These are phyloP conservation scores for Termitomyces titanicus DNA, from an alignment of 768 basidiomycete species.

Conservation along the genomic window DNA sequence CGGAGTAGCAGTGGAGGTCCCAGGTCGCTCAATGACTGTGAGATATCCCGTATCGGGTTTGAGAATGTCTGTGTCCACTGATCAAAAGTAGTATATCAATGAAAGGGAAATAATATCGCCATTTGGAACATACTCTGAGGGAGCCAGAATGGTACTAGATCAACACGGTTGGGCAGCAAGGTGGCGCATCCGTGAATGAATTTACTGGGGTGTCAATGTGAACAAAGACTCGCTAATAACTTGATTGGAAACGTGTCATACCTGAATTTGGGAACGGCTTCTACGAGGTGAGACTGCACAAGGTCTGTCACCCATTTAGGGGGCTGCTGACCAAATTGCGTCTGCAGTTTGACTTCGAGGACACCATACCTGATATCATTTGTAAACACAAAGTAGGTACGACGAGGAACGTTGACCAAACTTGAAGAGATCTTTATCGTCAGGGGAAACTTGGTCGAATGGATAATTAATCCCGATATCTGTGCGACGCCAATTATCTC, in stretches of 20 bases:
- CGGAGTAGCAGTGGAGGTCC: slow-evolving; percentile 28
- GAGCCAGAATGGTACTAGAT: slow-evolving; percentile 97
- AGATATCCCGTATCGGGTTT: slow-evolving; percentile 85
- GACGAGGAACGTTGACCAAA: slow-evolving; percentile 26
- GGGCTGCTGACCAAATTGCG: slow-evolving; percentile 92
- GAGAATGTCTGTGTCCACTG: slow-evolving; percentile 93
- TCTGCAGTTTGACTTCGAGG: slow-evolving; percentile 96
- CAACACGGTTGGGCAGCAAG: slow-evolving; percentile 86
- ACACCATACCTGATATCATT: slow-evolving; percentile 67
- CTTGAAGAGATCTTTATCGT: slow-evolving; percentile 94
- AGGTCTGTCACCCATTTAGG: slow-evolving; percentile 96
- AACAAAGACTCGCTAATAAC: neutral
- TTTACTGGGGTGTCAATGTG: slow-evolving; percentile 47
- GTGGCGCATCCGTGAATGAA: slow-evolving; percentile 98
- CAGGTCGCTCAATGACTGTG: slow-evolving; percentile 72
- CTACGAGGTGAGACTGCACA: slow-evolving; percentile 93
- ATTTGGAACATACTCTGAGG: slow-evolving; percentile 69
- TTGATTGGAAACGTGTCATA: slow-evolving; percentile 23
- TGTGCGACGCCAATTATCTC: slow-evolving; percentile 89
- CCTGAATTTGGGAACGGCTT: slow-evolving; percentile 98
- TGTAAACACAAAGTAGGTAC: slow-evolving; percentile 1
- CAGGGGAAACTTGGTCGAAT: slow-evolving; percentile 67
- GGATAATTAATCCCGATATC: slow-evolving; percentile 94
- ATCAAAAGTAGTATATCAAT: neutral
- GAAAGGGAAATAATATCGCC: neutral